These are phyloP conservation scores for Miamiensis avidus DNA, from an alignment of 169 alveolate species.

Conservation along the genomic window DNA sequence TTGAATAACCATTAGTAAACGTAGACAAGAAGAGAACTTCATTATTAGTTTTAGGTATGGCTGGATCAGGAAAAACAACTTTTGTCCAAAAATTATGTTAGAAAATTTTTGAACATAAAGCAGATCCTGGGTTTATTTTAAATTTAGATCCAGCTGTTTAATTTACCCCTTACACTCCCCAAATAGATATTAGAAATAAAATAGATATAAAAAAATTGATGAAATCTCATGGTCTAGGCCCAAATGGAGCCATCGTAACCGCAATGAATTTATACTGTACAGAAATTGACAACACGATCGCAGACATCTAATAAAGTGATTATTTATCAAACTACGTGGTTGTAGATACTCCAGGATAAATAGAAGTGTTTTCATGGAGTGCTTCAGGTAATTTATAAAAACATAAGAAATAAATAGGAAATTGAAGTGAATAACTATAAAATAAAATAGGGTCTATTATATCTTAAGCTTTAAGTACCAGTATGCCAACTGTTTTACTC, in stretches of 20 bases:
- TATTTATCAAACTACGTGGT: slow-evolving; percentile 58
- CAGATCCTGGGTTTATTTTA: slow-evolving; percentile 56
- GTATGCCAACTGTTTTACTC: slow-evolving; percentile 24
- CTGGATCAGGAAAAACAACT: slow-evolving; percentile 86
- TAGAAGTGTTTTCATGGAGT: slow-evolving; percentile 82
- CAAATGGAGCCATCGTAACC: slow-evolving; percentile 85
- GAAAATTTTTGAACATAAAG: slow-evolving; percentile 16
- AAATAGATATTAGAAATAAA: slow-evolving; percentile 77
- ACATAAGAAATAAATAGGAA: neutral
- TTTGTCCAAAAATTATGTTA: slow-evolving; percentile 52
- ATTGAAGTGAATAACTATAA: too few species aligned
- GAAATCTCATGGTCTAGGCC: slow-evolving; percentile 71
- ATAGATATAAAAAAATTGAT: slow-evolving; percentile 76
- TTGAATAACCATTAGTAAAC: neutral
- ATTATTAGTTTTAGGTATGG: slow-evolving; percentile 77
- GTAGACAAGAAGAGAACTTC: slow-evolving; percentile 4
- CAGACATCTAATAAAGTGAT: slow-evolving; percentile 51
- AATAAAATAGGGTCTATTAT: slow-evolving; percentile 16
- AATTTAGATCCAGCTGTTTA: slow-evolving; percentile 85
- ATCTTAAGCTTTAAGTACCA: slow-evolving; percentile 63
- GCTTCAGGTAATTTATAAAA: slow-evolving; percentile 63
- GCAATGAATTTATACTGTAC: slow-evolving; percentile 77
- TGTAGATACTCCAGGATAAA: slow-evolving; percentile 83
- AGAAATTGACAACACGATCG: slow-evolving; percentile 65
- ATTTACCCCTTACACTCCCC: slow-evolving; percentile 61